These are phyloP conservation scores for Chlorella ohadii DNA, from an alignment of 139 green algal genomes.

Conservation along the genomic window DNA sequence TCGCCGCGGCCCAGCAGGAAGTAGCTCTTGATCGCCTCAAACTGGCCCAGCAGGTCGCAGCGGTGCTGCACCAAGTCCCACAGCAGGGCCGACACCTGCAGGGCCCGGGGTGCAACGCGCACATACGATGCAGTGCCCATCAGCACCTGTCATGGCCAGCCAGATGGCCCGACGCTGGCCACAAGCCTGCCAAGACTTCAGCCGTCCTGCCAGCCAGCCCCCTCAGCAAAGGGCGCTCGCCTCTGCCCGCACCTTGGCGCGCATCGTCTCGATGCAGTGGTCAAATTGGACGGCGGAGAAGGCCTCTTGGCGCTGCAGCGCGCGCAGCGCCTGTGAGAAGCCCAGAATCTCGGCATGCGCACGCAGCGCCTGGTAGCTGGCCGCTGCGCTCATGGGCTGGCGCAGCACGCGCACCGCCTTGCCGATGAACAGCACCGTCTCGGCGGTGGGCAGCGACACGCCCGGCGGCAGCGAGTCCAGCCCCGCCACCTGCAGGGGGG, in stretches of 20 bases:
- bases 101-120: not conserved
- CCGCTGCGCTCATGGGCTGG: slow-evolving; percentile 30
- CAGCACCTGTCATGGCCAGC: no score
- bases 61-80: slow-evolving; percentile 82
- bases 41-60: slow-evolving; percentile 75
- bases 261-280: slow-evolving; percentile 21
- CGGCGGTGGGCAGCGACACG: slow-evolving; percentile 61
- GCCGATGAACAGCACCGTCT: slow-evolving; percentile 83
- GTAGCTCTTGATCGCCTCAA: slow-evolving; percentile 84
- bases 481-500: slow-evolving; percentile 52
- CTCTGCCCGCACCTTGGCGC: slow-evolving; percentile 55
- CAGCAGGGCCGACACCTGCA: slow-evolving; percentile 66
- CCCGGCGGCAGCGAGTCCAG: slow-evolving; percentile 62
- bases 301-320: slow-evolving; percentile 49
- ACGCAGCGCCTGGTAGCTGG: slow-evolving; percentile 51
- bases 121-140: not conserved
- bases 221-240: no score
- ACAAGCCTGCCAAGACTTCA: no score
- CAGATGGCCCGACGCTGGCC: no score
- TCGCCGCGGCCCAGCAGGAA: slow-evolving; percentile 84
- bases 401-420: slow-evolving; percentile 83
- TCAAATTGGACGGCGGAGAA: not conserved
- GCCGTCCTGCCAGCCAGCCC: no score
- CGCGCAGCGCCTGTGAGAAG: slow-evolving; percentile 51
- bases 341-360: slow-evolving; percentile 54